Conservation (phyloP, 176 grass and related monocot genomes). For the Canna indica region DNA sequence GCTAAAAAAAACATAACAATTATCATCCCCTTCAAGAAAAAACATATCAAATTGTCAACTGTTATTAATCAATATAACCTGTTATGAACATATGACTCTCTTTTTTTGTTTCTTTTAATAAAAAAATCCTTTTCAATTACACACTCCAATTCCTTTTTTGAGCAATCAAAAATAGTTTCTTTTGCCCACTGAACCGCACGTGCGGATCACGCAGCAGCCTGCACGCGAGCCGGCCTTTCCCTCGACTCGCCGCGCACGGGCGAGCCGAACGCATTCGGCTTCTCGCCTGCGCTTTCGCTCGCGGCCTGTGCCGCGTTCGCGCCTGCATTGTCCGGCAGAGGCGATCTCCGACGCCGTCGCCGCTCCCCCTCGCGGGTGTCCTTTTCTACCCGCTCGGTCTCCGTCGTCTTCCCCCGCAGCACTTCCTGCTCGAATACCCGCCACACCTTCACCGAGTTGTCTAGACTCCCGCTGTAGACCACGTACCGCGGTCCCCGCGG, state of each 20-base stretch:
- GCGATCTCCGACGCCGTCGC: neutral
- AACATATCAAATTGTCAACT: too few relatives aligned
- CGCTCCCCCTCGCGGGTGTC: neutral
- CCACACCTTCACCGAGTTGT: conserved; percentile 18
- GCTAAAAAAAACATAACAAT: too few relatives aligned
- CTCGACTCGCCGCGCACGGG: neutral
- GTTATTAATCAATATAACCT: too few relatives aligned
- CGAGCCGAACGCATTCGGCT: neutral
- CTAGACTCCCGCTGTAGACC: conserved; percentile 14
- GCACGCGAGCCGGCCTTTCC: neutral
- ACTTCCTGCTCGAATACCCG: conserved; percentile 1
- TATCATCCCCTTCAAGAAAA: too few relatives aligned
- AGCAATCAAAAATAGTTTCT: too few relatives aligned
- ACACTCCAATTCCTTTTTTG: too few relatives aligned
- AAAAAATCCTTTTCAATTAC: too few relatives aligned
- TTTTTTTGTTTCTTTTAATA: too few relatives aligned
- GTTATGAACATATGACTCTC: too few relatives aligned
- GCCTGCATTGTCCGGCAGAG: neutral
- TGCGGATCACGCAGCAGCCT: neutral
- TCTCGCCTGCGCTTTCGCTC: neutral
- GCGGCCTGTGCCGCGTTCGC: neutral
- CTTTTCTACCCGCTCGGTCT: neutral
- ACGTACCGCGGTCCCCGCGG: neutral
- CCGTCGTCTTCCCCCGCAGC: neutral
- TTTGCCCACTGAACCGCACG: neutral